These are phyloP conservation scores for Xylariaceae sp. DNA, from an alignment of 2,329 filamentous ascomycete genomes.

Conservation along the genomic window DNA sequence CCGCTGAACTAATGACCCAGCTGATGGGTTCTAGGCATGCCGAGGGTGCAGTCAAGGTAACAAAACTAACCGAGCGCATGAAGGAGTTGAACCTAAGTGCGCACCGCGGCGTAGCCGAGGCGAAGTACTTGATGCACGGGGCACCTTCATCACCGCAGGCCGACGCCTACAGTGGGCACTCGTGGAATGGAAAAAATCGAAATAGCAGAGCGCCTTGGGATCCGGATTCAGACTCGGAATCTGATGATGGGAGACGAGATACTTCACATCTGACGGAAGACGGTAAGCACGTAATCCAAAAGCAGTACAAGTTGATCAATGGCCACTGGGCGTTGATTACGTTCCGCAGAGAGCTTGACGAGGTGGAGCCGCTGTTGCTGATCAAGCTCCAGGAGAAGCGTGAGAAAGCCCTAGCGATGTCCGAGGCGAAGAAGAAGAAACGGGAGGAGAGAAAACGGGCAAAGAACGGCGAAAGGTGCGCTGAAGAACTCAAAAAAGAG, in stretches of 20 bases:
- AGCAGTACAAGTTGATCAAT: slow-evolving; percentile 17
- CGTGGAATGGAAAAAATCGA: background rate
- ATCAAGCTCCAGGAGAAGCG: background rate
- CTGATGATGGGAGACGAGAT: slow-evolving; percentile 1
- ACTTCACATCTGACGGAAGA: slow-evolving; percentile 3
- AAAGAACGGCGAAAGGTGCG: background rate
- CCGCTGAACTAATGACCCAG: slow-evolving; percentile 7
- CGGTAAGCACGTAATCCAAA: slow-evolving; percentile 15
- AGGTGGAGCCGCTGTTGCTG: slow-evolving; percentile 14
- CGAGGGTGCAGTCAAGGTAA: background rate
- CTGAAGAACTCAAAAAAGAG: background rate
- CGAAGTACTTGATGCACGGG: background rate
- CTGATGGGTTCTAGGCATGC: background rate
- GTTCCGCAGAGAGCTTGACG: background rate
- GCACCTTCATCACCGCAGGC: no score
- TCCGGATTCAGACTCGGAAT: background rate
- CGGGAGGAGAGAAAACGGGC: background rate
- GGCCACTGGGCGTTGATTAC: slow-evolving; percentile 30
- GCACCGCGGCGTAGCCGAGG: background rate
- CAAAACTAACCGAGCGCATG: background rate
- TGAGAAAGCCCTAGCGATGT: background rate
- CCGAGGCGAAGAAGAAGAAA: background rate
- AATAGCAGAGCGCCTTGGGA: background rate
- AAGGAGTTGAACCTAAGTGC: background rate
- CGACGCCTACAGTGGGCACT: background rate